Conservation (phyloP, 2,329 filamentous ascomycete genomes). For the Aureobasidium subglaciale region DNA sequence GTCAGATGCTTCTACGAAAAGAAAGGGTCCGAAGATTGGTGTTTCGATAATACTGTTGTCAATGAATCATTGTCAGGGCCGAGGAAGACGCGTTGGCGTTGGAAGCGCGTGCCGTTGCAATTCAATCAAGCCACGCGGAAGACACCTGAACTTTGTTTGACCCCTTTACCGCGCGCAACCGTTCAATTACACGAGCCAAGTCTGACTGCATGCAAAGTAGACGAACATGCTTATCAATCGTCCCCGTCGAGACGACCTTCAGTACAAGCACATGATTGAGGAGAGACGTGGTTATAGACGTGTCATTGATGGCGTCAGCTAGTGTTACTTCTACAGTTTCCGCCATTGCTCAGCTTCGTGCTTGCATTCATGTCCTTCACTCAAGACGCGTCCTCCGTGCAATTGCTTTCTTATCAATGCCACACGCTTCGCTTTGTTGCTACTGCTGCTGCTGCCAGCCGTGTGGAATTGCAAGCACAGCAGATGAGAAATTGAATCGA, state of each 20-base stretch:
- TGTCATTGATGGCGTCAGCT: constrained; percentile 7
- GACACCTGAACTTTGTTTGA: neutral
- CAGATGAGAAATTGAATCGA: neutral
- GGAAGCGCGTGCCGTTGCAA: neutral
- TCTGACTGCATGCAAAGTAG: neutral
- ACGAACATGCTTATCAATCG: too few relatives aligned
- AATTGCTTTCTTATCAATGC: neutral
- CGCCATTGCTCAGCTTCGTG: neutral
- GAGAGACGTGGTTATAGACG: neutral
- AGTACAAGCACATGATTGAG: neutral
- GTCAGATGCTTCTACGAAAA: neutral
- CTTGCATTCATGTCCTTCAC: neutral
- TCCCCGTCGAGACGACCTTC: too few relatives aligned
- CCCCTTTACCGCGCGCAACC: neutral
- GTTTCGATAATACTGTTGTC: constrained; percentile 11
- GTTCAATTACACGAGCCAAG: neutral
- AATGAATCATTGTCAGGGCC: neutral
- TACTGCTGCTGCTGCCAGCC: neutral
- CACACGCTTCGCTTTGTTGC: neutral
- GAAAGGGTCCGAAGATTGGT: neutral
- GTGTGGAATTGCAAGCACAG: neutral
- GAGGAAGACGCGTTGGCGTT: constrained; percentile 13
- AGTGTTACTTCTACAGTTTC: constrained; percentile 9
- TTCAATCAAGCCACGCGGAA: neutral
- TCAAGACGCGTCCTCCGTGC: neutral